Conservation (phyloP, 345 rosid species). For the Salix suchowensis region DNA sequence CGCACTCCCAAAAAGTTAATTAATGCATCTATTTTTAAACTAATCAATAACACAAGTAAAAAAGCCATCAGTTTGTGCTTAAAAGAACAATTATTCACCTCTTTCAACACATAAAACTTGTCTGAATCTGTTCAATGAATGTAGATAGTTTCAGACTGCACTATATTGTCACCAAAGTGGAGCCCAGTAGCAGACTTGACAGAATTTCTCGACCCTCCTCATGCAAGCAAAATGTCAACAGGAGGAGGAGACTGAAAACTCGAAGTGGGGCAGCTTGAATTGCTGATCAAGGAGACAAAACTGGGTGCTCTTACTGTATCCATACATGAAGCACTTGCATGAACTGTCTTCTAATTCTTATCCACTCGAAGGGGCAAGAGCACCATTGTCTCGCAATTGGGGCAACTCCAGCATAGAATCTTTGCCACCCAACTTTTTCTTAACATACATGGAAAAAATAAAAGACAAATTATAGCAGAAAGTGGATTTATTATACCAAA, state of each 20-base stretch:
- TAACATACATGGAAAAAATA: not conserved
- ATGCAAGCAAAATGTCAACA: not conserved
- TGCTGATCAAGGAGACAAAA: not conserved
- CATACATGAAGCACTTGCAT: no score
- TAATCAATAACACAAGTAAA: no score
- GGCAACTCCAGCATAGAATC: not conserved
- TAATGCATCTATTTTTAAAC: no score
- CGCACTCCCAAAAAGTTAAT: no score
- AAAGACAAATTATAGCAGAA: no score
- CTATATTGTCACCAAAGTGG: not conserved
- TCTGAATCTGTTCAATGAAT: not conserved
- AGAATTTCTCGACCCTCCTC: not conserved
- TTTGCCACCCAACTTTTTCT: not conserved
- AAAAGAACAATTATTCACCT: no score
- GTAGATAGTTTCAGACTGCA: not conserved
- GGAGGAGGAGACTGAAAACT: not conserved
- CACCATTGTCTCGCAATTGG: conserved; percentile 2
- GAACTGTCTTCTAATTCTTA: no score
- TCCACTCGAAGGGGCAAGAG: not conserved
- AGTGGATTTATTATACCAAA: no score
- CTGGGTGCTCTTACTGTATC: not conserved
- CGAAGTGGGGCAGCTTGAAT: not conserved
- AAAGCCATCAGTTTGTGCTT: no score
- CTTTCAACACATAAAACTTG: no score
- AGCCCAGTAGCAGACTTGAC: not conserved